Conservation (phyloP, 805 yeast genomes). For the Barnettozyma botsteinii region DNA sequence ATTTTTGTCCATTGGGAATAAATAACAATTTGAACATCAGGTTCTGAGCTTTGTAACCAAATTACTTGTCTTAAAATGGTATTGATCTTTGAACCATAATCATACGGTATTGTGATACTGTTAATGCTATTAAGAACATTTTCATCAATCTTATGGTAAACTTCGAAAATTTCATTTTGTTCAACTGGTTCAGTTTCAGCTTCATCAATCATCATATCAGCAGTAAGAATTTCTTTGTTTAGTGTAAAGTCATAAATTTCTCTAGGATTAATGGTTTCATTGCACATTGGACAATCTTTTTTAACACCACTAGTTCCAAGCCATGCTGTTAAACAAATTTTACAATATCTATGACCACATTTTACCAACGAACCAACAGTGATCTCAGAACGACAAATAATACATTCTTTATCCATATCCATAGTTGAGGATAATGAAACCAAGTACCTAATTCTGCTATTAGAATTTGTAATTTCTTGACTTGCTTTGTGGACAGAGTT, state of each 20-base stretch:
- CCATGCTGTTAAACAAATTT: conserved; percentile 78
- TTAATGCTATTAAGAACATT: conserved; percentile 40
- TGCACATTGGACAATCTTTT: conserved; percentile 77
- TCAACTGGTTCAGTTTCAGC: conserved; percentile 9
- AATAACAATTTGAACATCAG: conserved; percentile 61
- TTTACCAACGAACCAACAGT: conserved; percentile 72
- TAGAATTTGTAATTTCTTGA: conserved; percentile 22
- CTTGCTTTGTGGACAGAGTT: conserved; percentile 3
- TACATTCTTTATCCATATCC: conserved; percentile 43
- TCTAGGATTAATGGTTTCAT: conserved; percentile 38
- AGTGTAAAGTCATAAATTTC: conserved; percentile 70
- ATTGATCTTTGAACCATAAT: conserved; percentile 85
- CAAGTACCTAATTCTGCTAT: conserved; percentile 44
- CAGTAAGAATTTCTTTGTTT: conserved; percentile 45
- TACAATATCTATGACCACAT: conserved; percentile 92
- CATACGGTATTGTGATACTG: conserved; percentile 36
- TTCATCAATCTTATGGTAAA: conserved; percentile 34
- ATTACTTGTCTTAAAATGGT: conserved; percentile 67
- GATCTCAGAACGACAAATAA: conserved; percentile 71
- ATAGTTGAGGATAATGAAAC: conserved; percentile 30
- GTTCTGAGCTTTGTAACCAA: conserved; percentile 52
- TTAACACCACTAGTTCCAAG: conserved; percentile 33
- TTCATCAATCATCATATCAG: conserved; percentile 34
- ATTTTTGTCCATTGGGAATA: conserved; percentile 89
- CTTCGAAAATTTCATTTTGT: conserved; percentile 13